Conservation (phyloP, 106 monocot genomes). For the Dendrobium nobile region DNA sequence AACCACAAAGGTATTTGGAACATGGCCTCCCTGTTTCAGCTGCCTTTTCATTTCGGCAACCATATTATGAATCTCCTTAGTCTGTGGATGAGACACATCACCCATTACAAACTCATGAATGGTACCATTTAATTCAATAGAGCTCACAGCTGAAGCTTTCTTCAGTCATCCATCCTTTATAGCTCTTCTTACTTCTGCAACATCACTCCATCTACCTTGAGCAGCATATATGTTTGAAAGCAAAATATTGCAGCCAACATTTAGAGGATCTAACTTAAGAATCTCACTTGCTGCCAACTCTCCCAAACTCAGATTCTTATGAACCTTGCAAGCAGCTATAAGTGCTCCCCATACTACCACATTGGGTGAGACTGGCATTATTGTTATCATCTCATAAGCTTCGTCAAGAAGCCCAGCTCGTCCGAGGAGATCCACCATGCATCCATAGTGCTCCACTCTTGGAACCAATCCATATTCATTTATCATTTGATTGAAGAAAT, state of each 20-base stretch:
- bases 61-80: conserved; percentile 31
- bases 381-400: conserved; percentile 28
- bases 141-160: conserved; percentile 37
- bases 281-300: conserved; percentile 29
- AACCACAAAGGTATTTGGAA: conserved; percentile 29
- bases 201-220: conserved; percentile 39
- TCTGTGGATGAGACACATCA: conserved; percentile 37
- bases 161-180: conserved; percentile 31
- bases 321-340: conserved; percentile 45
- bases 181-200: conserved; percentile 25
- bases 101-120: conserved; percentile 40
- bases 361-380: conserved; percentile 43
- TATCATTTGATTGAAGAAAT: conserved; percentile 41
- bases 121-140: conserved; percentile 36
- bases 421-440: conserved; percentile 64
- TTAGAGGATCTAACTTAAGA: conserved; percentile 28
- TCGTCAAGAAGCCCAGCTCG: conserved; percentile 51
- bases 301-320: conserved; percentile 30
- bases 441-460: conserved; percentile 59
- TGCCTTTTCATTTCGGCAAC: conserved; percentile 29
- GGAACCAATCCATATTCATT: conserved; percentile 25
- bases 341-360: conserved; percentile 54
- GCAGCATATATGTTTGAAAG: conserved; percentile 50
- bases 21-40: conserved; percentile 37
- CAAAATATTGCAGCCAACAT: conserved; percentile 35